These are phyloP conservation scores for Metschnikowia arizonensis DNA, from an alignment of 805 yeast species.

Conservation along the genomic window DNA sequence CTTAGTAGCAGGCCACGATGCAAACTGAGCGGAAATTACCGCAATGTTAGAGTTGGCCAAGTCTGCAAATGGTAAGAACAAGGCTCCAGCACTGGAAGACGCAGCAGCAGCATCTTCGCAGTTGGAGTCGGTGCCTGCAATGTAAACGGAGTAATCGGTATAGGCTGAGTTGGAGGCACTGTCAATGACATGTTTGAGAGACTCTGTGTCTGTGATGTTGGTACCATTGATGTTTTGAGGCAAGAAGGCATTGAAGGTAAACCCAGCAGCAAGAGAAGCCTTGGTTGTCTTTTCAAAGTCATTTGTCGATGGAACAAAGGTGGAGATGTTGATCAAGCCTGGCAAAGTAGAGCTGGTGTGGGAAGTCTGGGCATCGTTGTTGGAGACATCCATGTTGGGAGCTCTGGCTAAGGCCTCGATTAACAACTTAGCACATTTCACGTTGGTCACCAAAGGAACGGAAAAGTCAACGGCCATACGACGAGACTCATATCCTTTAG, in stretches of 20 bases:
- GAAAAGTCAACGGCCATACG: slow-evolving; percentile 99
- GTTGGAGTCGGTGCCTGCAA: slow-evolving; percentile 77
- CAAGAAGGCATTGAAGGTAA: slow-evolving; percentile 76
- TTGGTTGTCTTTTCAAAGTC: slow-evolving; percentile 68
- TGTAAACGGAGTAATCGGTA: slow-evolving; percentile 78
- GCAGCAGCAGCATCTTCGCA: slow-evolving; percentile 57
- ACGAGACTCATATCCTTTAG: slow-evolving; percentile 96
- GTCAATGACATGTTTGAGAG: slow-evolving; percentile 62
- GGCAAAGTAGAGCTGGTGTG: slow-evolving; percentile 80
- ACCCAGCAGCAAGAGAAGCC: slow-evolving; percentile 76
- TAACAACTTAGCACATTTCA: slow-evolving; percentile 91
- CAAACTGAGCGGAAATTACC: slow-evolving; percentile 74
- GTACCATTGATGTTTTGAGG: slow-evolving; percentile 67
- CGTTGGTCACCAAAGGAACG: slow-evolving; percentile 95
- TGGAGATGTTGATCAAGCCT: slow-evolving; percentile 78
- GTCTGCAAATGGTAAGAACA: slow-evolving; percentile 77
- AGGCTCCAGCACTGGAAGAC: slow-evolving; percentile 65
- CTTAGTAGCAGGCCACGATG: slow-evolving; percentile 77
- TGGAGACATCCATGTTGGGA: slow-evolving; percentile 60
- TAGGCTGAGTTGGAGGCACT: slow-evolving; percentile 55
- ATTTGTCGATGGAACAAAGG: slow-evolving; percentile 69
- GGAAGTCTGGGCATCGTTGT: slow-evolving; percentile 86
- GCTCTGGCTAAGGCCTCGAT: slow-evolving; percentile 88
- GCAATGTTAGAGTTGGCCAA: slow-evolving; percentile 66
- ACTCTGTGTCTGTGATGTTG: slow-evolving; percentile 57